Base-by-base conservation (phyloP, 2,329 filamentous ascomycete species). In the Penicillium sp. region DNA sequence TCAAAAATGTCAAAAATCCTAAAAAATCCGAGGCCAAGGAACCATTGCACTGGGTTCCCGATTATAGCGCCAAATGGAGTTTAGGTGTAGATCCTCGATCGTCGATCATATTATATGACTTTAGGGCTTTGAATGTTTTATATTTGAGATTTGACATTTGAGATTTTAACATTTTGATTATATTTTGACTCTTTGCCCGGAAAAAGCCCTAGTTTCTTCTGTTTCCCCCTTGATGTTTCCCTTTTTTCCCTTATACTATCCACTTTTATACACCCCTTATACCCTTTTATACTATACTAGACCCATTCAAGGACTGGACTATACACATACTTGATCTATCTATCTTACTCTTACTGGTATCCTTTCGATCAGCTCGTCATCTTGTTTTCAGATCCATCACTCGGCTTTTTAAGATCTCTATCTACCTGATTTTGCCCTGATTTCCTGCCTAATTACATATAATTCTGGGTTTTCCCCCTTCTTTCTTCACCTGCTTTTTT, bases 61-160 rank as follows among this genome's bases (percentile, higher is more conserved):
- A 67, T 63, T 57, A 56, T 60, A 61, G 55, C 31, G 61, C 62
- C 57, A 53, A 61, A 61, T 57, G 53, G 53, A 66, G 63, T 67
- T 66, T 64, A 62, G 61, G 59, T 57, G 65, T 62, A 60, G 65
- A 67, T 67, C 64, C 39, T 47, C 55, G 60, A 65, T 64, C 62
- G 44, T 43, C 55, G 53, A 48, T 31, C 58, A 58, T 44, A 17
- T 31, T 49, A 19, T 49, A 15, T 53, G 39, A 17, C 15, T 27
- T 53, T 43, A 31, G 27, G 25, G n/a, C 36, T 51, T 51, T 51
- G 36, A 25, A 53, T 45, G 35, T 57, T 49, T 49, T 52, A 49
- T 53, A 48, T 61, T 57, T 27, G 7, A 38, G 12, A 38, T 49
- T 44, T 4, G 15, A 25, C 2, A 43, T 33, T 50, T 50, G 9